Conservation (phyloP, 2,329 filamentous ascomycete genomes). For the Colletotrichum limetticola region DNA sequence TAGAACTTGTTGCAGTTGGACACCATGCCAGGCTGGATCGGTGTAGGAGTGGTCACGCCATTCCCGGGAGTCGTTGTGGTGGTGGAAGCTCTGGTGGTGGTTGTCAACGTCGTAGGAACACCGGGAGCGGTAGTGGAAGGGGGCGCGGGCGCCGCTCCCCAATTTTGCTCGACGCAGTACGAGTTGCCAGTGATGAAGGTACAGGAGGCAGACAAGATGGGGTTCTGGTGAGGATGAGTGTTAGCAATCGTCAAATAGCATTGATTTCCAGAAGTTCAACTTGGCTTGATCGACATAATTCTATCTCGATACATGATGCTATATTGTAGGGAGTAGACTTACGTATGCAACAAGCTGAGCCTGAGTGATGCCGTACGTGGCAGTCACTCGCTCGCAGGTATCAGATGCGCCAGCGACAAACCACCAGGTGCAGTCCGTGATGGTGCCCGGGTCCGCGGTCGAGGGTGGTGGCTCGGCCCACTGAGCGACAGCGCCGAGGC, state of each 20-base stretch:
- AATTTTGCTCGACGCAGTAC: neutral
- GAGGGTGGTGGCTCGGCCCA: neutral
- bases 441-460: neutral
- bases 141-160: neutral
- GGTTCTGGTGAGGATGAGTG: neutral
- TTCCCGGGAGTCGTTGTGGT: too few species aligned
- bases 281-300: too few species aligned
- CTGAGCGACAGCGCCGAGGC: neutral
- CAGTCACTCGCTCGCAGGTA: neutral
- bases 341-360: neutral
- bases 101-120: neutral
- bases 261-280: too few species aligned
- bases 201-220: neutral
- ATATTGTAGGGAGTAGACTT: too few species aligned
- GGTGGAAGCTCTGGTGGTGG: too few species aligned
- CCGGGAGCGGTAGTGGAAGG: neutral
- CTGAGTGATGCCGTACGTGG: neutral
- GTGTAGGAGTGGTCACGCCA: too few species aligned
- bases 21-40: too few species aligned
- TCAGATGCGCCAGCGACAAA: neutral
- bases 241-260: too few species aligned
- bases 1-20: too few species aligned
- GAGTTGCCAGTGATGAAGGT: neutral
- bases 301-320: too few species aligned
- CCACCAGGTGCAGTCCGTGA: neutral